Evolutionary conservation across 139 green algal species (phyloP).

Genomic region (Chlamydomonas incerta): DNA sequence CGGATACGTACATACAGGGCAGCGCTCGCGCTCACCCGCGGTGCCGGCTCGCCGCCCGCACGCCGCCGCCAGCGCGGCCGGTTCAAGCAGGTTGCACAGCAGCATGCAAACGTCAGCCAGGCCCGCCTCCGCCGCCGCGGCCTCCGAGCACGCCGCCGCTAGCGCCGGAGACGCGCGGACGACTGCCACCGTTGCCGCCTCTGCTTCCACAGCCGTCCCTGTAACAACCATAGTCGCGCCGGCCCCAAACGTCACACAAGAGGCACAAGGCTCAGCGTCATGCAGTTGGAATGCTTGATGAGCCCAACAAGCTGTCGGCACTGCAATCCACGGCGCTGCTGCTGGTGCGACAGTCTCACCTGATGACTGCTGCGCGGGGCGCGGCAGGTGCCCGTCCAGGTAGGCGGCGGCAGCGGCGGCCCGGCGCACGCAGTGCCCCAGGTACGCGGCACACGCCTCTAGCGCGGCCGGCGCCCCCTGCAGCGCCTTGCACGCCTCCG

Average conservation of each 20-base stretch:
- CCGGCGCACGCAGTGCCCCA: not conserved
- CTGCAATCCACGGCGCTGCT: no score
- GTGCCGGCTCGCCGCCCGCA: no score
- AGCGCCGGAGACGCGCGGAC: not conserved
- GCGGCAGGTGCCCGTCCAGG: not conserved
- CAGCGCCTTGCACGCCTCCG: not conserved
- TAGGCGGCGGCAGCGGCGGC: not conserved
- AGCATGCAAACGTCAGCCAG: constrained; percentile 38
- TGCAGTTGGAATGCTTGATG: no score
- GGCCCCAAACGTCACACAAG: no score
- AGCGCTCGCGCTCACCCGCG: no score
- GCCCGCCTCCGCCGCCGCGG: not conserved
- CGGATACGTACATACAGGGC: no score
- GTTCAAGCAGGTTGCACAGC: constrained; percentile 28
- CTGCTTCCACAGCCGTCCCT: not conserved
- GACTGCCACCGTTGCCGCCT: not conserved
- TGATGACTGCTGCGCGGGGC: not conserved
- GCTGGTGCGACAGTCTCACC: no score
- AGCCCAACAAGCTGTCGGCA: no score
- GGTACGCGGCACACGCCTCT: constrained; percentile 1
- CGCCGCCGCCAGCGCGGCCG: not conserved
- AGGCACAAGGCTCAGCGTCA: no score
- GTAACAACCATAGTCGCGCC: no score
- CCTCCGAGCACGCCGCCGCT: not conserved
- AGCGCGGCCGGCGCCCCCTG: not conserved